These are phyloP conservation scores for Microcyclosporella mali DNA, from an alignment of 2,329 filamentous ascomycete species.

Conservation along the genomic window DNA sequence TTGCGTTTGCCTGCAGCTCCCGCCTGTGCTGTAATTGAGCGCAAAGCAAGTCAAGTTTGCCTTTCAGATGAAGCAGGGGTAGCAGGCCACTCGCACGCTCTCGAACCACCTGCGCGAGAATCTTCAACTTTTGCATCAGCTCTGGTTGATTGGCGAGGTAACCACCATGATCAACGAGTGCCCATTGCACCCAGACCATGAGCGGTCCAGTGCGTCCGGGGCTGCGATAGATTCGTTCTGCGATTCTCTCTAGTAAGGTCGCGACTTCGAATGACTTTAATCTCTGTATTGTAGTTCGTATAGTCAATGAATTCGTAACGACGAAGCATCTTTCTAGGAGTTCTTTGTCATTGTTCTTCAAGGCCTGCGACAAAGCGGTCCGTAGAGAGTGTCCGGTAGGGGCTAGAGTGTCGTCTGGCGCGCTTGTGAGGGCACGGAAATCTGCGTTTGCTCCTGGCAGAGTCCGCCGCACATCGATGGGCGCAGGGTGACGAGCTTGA, in stretches of 20 bases:
- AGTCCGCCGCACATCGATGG: slow-evolving; percentile 67
- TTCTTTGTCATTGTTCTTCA: slow-evolving; percentile 82
- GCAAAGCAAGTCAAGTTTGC: slow-evolving; percentile 89
- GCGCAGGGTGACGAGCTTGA: slow-evolving; percentile 59
- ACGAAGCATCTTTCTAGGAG: slow-evolving; percentile 90
- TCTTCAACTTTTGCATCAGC: slow-evolving; percentile 67
- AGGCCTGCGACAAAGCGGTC: slow-evolving; percentile 86
- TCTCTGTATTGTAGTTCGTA: slow-evolving; percentile 83
- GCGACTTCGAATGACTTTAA: slow-evolving; percentile 80
- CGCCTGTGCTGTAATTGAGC: slow-evolving; percentile 78
- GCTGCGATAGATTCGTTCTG: slow-evolving; percentile 76
- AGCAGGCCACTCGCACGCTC: slow-evolving; percentile 77
- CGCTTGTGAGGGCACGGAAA: slow-evolving; percentile 36
- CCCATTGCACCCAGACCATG: slow-evolving; percentile 95
- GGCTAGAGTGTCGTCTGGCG: slow-evolving; percentile 44
- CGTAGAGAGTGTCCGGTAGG: slow-evolving; percentile 56
- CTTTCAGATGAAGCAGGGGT: slow-evolving; percentile 80
- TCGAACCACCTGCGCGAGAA: slow-evolving; percentile 78
- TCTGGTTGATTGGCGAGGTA: slow-evolving; percentile 83
- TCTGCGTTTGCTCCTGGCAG: slow-evolving; percentile 21
- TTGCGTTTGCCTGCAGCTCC: slow-evolving; percentile 51
- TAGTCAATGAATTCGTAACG: slow-evolving; percentile 66
- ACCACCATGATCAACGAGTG: slow-evolving; percentile 83
- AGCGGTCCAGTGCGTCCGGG: slow-evolving; percentile 85
- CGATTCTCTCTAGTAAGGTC: slow-evolving; percentile 71